A percentile compares a stretch with the other conserved stretches of the same genome.
Evolutionary conservation across 495 filamentous ascomycete genomes (phyloP).

Genomic region (Talaromyces nanjingensis): DNA sequence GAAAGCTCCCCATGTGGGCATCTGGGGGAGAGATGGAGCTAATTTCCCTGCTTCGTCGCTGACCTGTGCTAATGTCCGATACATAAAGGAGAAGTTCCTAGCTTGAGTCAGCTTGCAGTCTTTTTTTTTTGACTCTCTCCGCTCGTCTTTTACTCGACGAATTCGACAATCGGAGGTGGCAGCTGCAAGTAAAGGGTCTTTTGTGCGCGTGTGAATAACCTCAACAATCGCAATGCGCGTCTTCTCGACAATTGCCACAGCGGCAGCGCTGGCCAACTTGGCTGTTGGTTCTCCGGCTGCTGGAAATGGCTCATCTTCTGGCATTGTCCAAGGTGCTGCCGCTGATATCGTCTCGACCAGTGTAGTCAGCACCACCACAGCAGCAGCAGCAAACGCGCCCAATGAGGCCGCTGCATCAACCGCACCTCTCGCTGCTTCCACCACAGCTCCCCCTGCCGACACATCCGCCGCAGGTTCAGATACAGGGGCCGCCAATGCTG

Average conservation of each 20-base stretch:
- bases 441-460: background rate
- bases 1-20: conserved; percentile 3
- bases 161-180: conserved; percentile 6
- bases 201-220: background rate
- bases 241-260: conserved; percentile 3
- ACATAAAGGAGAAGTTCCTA: conserved; percentile 2
- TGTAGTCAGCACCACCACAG: background rate
- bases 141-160: conserved; percentile 6
- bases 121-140: background rate
- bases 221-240: conserved; percentile 3
- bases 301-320: background rate
- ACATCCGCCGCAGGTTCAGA: background rate
- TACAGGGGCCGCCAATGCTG: background rate
- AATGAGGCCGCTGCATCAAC: conserved; percentile 1
- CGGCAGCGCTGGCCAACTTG: conserved; percentile 2
- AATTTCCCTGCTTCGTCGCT: background rate
- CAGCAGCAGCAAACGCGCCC: background rate
- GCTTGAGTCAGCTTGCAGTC: background rate
- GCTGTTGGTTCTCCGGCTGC: background rate
- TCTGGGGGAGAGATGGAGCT: background rate
- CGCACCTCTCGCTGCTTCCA: background rate
- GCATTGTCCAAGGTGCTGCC: conserved; percentile 1
- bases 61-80: background rate
- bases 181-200: background rate
- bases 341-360: background rate